These are phyloP conservation scores for Fomitopsis schrenkii DNA, from an alignment of 1,284 basidiomycete genomes.

Conservation along the genomic window DNA sequence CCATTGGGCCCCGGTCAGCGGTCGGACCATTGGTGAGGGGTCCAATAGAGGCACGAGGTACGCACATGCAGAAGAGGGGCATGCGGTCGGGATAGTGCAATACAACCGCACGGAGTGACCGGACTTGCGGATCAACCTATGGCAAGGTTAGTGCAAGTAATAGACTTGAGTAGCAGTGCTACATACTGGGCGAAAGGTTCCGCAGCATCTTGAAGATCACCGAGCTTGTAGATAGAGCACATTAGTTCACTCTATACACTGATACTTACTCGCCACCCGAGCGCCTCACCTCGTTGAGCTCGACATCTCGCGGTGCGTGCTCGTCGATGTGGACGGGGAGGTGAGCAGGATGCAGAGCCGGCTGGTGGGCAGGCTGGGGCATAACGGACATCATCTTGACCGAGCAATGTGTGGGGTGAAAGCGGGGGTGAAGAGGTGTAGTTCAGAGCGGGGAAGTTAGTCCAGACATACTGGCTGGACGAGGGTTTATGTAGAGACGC, in stretches of 20 bases:
- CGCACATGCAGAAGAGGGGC: slow-evolving; percentile 52
- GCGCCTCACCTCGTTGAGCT: slow-evolving; percentile 39
- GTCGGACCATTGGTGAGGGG: not conserved
- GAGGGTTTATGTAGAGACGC: slow-evolving; percentile 2
- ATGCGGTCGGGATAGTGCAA: slow-evolving; percentile 65
- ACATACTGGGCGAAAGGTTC: slow-evolving; percentile 55
- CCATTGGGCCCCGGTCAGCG: not conserved
- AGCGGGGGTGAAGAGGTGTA: slow-evolving; percentile 9
- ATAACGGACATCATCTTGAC: slow-evolving; percentile 36
- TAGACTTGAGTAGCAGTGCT: not conserved
- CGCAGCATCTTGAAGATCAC: slow-evolving; percentile 47
- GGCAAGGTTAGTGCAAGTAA: slow-evolving; percentile 10
- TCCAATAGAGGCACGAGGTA: slow-evolving; percentile 3
- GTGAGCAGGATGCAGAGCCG: slow-evolving; percentile 25
- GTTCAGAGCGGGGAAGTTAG: not conserved
- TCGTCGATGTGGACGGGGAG: slow-evolving; percentile 29
- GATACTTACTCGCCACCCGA: not conserved
- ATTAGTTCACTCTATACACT: not conserved
- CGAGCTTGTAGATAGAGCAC: slow-evolving; percentile 33
- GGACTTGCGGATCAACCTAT: slow-evolving; percentile 39
- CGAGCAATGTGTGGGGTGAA: slow-evolving; percentile 8
- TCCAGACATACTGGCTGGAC: not conserved
- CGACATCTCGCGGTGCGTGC: slow-evolving; percentile 22
- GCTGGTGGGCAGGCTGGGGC: slow-evolving; percentile 26
- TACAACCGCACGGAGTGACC: slow-evolving; percentile 44